Percentiles rank a stretch among this genome's conserved stretches.
These are phyloP conservation scores for Rhizopogon sp. DNA, from an alignment of 768 basidiomycete species.

Conservation along the genomic window DNA sequence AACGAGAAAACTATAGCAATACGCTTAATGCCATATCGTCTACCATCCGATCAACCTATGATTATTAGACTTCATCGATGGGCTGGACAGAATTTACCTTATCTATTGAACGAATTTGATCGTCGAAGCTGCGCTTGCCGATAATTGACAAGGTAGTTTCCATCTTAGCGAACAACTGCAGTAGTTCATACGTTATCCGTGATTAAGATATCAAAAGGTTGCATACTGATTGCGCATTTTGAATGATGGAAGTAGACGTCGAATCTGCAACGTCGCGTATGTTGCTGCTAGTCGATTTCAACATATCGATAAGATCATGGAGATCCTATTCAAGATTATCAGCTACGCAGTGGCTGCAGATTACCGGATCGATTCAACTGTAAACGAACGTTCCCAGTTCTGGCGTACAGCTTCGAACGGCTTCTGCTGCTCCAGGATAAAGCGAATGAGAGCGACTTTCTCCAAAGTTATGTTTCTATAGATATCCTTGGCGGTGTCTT, in stretches of 20 bases:
- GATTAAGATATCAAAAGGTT: neutral
- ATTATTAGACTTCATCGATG: constrained; percentile 7
- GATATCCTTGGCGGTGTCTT: constrained; percentile 60
- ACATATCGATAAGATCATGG: constrained; percentile 15
- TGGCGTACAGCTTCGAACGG: constrained; percentile 20
- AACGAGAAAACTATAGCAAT: constrained; percentile 1
- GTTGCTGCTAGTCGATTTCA: constrained; percentile 14
- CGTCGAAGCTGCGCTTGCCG: constrained; percentile 13
- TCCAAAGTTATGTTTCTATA: constrained; percentile 64
- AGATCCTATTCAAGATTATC: constrained; percentile 21
- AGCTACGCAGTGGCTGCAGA: neutral
- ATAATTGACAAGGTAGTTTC: constrained; percentile 15
- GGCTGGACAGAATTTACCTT: constrained; percentile 13
- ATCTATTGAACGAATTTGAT: constrained; percentile 15
- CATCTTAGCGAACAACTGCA: constrained; percentile 20
- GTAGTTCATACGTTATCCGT: constrained; percentile 3
- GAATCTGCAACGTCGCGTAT: constrained; percentile 19
- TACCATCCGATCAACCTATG: constrained; percentile 21
- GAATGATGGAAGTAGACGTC: constrained; percentile 7
- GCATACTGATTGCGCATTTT: constrained; percentile 17
- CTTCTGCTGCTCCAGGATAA: constrained; percentile 42
- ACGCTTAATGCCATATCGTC: constrained; percentile 19
- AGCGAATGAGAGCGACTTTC: constrained; percentile 44
- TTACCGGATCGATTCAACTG: neutral
- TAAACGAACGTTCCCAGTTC: constrained; percentile 21